Conservation (phyloP, 163 green algal genomes). For the Chlorella variabilis region DNA sequence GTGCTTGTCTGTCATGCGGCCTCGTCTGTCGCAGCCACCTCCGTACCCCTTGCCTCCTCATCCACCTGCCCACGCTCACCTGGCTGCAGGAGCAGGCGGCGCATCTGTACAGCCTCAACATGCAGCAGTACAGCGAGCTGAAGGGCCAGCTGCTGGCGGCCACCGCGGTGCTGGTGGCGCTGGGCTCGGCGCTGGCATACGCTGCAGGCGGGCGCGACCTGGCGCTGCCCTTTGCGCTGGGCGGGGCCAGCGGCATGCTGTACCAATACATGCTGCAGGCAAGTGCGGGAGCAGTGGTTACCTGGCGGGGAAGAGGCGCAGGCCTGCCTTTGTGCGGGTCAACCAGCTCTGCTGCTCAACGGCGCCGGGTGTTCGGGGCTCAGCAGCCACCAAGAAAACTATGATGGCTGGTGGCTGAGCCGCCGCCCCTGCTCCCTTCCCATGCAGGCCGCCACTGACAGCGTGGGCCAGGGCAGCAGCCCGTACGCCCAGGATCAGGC, state of each 20-base stretch:
- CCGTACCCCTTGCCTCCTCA: no score
- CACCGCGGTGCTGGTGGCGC: conserved; percentile 68
- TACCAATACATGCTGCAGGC: conserved; percentile 84
- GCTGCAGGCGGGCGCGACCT: conserved; percentile 44
- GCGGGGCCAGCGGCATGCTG: conserved; percentile 66
- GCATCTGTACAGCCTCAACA: conserved; percentile 60
- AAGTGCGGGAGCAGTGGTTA: conserved; percentile 47
- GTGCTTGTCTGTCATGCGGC: no score
- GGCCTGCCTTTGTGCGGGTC: no score
- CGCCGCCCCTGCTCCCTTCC: no score
- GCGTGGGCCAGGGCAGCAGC: conserved; percentile 4
- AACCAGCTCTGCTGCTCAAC: no score
- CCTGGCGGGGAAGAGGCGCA: no score
- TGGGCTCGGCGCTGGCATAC: conserved; percentile 46
- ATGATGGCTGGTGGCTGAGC: no score
- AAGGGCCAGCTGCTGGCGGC: conserved; percentile 72
- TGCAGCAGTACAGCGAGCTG: conserved; percentile 71
- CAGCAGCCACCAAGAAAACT: no score
- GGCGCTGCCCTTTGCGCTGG: conserved; percentile 80
- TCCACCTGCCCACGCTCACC: no score
- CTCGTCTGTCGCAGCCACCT: no score
- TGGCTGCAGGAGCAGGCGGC: conserved; percentile 60
- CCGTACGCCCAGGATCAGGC: not conserved
- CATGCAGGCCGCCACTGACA: not conserved
- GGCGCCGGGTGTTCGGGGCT: no score